Percentiles rank a stretch among this genome's conserved stretches.
Evolutionary conservation across 2,329 filamentous ascomycete species (phyloP).

Genomic region (Cercospora citrullina): DNA sequence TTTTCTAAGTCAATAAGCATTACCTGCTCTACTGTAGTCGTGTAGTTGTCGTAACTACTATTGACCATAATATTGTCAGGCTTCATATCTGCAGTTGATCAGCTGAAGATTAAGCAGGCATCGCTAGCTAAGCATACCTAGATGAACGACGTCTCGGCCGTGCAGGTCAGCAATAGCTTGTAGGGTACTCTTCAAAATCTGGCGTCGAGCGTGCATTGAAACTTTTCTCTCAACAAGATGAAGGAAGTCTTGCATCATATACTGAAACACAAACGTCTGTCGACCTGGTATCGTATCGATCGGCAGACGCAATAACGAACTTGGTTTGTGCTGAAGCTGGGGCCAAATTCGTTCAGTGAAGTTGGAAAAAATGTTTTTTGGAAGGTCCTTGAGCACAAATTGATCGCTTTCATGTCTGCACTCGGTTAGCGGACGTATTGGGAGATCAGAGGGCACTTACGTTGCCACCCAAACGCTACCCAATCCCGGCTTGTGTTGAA

Average conservation of each 20-base stretch:
- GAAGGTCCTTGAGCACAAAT: neutral
- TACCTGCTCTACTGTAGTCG: slow-evolving; percentile 28
- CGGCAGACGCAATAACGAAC: neutral
- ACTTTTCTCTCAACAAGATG: neutral
- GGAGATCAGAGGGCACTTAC: neutral
- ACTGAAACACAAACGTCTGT: neutral
- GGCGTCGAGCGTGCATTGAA: neutral
- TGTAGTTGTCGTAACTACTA: slow-evolving; percentile 18
- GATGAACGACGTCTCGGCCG: neutral
- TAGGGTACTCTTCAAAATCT: no score
- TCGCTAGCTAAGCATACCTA: neutral
- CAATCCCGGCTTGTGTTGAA: neutral
- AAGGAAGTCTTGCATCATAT: neutral
- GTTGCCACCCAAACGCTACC: neutral
- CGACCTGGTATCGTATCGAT: neutral
- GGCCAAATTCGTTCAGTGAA: no score
- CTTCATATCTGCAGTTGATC: slow-evolving; percentile 32
- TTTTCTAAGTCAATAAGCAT: slow-evolving; percentile 38
- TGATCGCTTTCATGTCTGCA: neutral
- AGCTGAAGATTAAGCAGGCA: neutral
- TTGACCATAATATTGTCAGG: slow-evolving; percentile 37
- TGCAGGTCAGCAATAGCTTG: neutral
- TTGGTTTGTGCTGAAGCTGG: no score
- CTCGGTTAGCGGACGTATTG: no score
- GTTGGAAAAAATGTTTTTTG: no score